These are phyloP conservation scores for Lactarius tabidus DNA, from an alignment of 768 basidiomycete genomes.

Conservation along the genomic window DNA sequence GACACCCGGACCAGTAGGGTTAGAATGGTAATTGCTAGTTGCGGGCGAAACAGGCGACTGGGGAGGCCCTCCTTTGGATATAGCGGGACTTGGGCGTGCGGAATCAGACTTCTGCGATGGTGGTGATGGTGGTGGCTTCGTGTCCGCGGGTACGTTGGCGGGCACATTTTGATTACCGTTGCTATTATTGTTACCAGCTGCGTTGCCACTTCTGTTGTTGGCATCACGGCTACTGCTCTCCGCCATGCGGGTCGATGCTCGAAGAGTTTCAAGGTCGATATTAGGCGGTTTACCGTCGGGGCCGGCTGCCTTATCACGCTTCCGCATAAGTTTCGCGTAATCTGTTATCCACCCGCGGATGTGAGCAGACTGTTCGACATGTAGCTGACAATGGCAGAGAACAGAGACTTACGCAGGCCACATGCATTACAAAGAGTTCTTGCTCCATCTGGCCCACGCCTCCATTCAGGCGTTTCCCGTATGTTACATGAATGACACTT, in stretches of 20 bases:
- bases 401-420: slow-evolving; percentile 62
- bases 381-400: slow-evolving; percentile 14
- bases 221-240: slow-evolving; percentile 21
- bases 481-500: slow-evolving; percentile 89
- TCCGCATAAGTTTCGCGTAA: slow-evolving; percentile 80
- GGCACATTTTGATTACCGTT: slow-evolving; percentile 3
- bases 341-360: slow-evolving; percentile 42
- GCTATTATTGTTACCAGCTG: slow-evolving; percentile 8
- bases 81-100: slow-evolving; percentile 19
- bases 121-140: slow-evolving; percentile 13
- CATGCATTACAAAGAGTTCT: slow-evolving; percentile 83
- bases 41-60: slow-evolving; percentile 18
- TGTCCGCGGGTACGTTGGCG: not conserved
- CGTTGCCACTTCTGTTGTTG: slow-evolving; percentile 19
- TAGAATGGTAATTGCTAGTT: slow-evolving; percentile 14
- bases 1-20: slow-evolving; percentile 16
- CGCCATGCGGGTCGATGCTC: slow-evolving; percentile 43
- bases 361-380: not conserved
- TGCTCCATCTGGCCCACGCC: slow-evolving; percentile 80
- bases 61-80: slow-evolving; percentile 21
- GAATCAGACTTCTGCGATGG: slow-evolving; percentile 19
- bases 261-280: slow-evolving; percentile 73
- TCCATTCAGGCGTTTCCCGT: slow-evolving; percentile 85
- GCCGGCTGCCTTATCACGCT: slow-evolving; percentile 60
- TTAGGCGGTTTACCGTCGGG: slow-evolving; percentile 50